phyloP scores from a whole-genome alignment of 345 rosid genomes.

The Moricandia moricandioides region DNA sequence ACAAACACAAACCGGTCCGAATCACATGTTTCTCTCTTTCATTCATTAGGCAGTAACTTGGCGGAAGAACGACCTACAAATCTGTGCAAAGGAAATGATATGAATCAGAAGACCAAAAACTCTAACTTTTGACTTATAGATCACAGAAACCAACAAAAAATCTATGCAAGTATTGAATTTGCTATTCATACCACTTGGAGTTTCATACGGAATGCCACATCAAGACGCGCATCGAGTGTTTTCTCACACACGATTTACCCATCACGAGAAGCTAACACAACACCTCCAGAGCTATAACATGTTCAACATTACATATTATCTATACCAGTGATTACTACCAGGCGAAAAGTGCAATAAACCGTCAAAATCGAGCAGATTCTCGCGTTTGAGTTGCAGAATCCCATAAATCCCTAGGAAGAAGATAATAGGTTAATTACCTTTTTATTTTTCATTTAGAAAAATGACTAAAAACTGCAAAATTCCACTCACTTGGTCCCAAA shows the following conservation, averaged over 20 bases:
- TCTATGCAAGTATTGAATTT: neutral
- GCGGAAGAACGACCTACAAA: conserved; percentile 75
- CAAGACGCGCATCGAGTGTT: conserved; percentile 95
- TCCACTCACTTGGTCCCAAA: no score
- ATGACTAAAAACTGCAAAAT: no score
- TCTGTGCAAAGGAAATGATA: conserved; percentile 45
- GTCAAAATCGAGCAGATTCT: no score
- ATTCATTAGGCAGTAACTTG: conserved; percentile 55
- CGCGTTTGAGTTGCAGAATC: no score
- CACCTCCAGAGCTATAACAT: conserved; percentile 81
- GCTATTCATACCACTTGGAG: conserved; percentile 71
- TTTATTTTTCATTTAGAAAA: no score
- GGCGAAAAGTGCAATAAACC: no score
- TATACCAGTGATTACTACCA: no score
- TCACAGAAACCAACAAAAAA: neutral
- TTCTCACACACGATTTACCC: conserved; percentile 97
- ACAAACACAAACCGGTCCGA: conserved; percentile 31
- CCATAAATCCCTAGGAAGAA: no score
- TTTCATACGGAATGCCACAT: conserved; percentile 80
- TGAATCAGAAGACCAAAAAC: neutral
- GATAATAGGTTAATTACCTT: no score
- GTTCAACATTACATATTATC: neutral
- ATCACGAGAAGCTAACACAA: conserved; percentile 91
- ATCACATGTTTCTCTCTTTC: conserved; percentile 1
- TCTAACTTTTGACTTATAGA: neutral